Percentiles rank a stretch among this genome's conserved stretches.
phyloP scores from a whole-genome alignment of 805 yeast species.

The Hanseniaspora vineae region DNA sequence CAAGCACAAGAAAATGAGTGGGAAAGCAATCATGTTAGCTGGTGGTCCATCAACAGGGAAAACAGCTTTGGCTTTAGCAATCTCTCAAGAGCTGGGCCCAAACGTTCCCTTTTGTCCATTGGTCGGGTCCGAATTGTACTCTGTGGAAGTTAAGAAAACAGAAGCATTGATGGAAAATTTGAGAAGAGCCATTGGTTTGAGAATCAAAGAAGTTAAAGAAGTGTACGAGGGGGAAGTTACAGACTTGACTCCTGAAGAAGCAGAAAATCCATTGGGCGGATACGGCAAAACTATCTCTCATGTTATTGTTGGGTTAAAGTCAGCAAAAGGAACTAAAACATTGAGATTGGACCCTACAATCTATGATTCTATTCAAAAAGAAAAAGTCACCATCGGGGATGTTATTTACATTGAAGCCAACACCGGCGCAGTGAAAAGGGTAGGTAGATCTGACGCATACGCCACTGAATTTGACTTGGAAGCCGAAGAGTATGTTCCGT shows the following conservation, averaged over 20 bases:
- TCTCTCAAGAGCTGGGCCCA: slow-evolving; percentile 91
- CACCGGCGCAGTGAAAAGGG: slow-evolving; percentile 93
- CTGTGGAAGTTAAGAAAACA: slow-evolving; percentile 95
- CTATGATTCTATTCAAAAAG: slow-evolving; percentile 90
- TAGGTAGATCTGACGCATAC: slow-evolving; percentile 96
- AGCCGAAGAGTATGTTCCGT: slow-evolving; percentile 96
- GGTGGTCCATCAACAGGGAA: slow-evolving; percentile 99
- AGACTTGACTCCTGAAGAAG: slow-evolving; percentile 89
- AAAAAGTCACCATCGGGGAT: slow-evolving; percentile 88
- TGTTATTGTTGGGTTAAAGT: slow-evolving; percentile 85
- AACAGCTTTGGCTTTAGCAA: slow-evolving; percentile 91
- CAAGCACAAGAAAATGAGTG: slow-evolving; percentile 84
- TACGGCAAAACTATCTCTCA: slow-evolving; percentile 94
- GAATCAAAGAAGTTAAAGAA: slow-evolving; percentile 94
- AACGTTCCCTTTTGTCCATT: slow-evolving; percentile 97
- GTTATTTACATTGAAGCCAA: slow-evolving; percentile 95
- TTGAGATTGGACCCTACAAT: slow-evolving; percentile 83
- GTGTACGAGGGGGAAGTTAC: slow-evolving; percentile 98
- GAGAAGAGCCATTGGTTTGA: slow-evolving; percentile 88
- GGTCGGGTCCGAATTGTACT: slow-evolving; percentile 86
- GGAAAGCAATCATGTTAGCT: slow-evolving; percentile 88
- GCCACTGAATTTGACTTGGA: slow-evolving; percentile 97
- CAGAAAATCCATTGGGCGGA: slow-evolving; percentile 93
- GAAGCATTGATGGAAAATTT: slow-evolving; percentile 94
- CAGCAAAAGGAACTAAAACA: slow-evolving; percentile 84